Evolutionary conservation across 139 green algal species (phyloP).

Genomic region (Chlorella sp.): DNA sequence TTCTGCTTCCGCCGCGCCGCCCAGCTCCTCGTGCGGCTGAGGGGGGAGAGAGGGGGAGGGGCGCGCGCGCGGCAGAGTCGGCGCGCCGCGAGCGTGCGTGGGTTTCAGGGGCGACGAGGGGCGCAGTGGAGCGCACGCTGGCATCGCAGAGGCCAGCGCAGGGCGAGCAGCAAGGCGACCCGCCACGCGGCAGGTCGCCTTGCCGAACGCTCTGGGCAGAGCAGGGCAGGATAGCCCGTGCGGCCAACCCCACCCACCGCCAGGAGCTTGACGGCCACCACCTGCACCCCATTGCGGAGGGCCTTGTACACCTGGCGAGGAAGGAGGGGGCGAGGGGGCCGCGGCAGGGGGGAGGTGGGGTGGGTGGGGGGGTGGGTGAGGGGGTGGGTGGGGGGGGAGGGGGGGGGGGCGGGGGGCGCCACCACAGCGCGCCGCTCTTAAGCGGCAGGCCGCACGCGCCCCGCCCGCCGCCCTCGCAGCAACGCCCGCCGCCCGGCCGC

Average conservation of each 20-base stretch:
- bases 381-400: too few species aligned
- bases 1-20: conserved; percentile 6
- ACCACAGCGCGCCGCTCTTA: too few species aligned
- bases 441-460: too few species aligned
- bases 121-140: background rate
- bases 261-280: conserved; percentile 40
- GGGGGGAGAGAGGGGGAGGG: background rate
- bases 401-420: too few species aligned
- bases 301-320: conserved; percentile 47
- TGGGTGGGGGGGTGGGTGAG: too few species aligned
- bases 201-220: too few species aligned
- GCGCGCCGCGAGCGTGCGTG: background rate
- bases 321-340: too few species aligned
- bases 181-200: too few species aligned
- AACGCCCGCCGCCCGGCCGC: too few species aligned
- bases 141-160: background rate
- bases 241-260: conserved; percentile 4
- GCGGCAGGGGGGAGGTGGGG: too few species aligned
- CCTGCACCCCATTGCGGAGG: conserved; percentile 39
- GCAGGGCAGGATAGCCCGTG: too few species aligned
- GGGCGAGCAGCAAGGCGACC: background rate
- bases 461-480: too few species aligned
- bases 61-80: background rate
- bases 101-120: background rate
- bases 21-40: conserved; percentile 2